A percentile compares a stretch with the other conserved stretches of the same genome.
Evolutionary conservation across 345 rosid species (phyloP).

Genomic region (Combretum micranthum): DNA sequence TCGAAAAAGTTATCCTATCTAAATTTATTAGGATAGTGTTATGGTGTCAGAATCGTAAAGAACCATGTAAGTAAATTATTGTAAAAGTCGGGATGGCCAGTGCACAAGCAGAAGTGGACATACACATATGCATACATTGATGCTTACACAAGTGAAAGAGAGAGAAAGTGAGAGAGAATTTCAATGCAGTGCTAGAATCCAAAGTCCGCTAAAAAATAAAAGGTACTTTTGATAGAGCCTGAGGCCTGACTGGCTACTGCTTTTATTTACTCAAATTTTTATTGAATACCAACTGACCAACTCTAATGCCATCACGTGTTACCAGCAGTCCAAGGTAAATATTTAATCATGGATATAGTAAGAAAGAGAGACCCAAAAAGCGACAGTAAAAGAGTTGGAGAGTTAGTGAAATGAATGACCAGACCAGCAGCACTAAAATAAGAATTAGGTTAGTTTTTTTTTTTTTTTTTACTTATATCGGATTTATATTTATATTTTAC

Average conservation of each 20-base stretch:
- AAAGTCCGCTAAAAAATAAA: neutral
- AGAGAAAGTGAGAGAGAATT: slow-evolving; percentile 2
- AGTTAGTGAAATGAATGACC: too few species aligned
- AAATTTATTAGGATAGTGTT: too few species aligned
- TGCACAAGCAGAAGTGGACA: neutral
- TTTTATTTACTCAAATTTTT: neutral
- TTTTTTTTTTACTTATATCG: too few species aligned
- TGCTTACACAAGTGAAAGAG: neutral
- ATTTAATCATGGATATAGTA: neutral
- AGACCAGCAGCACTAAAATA: too few species aligned
- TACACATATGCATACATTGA: neutral
- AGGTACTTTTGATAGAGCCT: neutral
- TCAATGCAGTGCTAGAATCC: slow-evolving; percentile 35
- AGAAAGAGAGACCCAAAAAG: too few species aligned
- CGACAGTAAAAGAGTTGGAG: too few species aligned
- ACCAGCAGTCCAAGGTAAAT: slow-evolving; percentile 19
- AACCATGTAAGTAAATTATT: neutral
- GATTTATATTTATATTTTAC: too few species aligned
- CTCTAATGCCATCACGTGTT: slow-evolving; percentile 37
- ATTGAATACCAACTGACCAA: slow-evolving; percentile 12
- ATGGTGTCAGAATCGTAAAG: slow-evolving; percentile 2
- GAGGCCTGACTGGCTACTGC: neutral
- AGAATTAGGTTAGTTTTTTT: too few species aligned
- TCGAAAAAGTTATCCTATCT: too few species aligned
- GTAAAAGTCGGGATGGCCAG: neutral